phyloP scores from a whole-genome alignment of 306 rosid species.

The Malus domestica region DNA sequence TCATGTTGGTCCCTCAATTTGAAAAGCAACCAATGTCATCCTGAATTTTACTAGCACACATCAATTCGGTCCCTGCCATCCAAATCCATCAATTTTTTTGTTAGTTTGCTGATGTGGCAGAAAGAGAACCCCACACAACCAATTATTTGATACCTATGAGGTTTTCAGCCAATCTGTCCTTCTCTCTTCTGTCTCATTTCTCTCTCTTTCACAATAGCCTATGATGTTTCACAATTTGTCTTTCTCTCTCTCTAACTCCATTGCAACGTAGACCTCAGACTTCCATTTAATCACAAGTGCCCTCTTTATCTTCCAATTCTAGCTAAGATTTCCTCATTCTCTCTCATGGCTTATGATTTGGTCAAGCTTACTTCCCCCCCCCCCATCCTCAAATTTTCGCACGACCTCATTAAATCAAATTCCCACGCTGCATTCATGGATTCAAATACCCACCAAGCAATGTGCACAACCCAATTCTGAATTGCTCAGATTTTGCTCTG shows the following conservation, averaged over 20 bases:
- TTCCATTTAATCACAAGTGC: constrained; percentile 13
- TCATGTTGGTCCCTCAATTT: too few relatives aligned
- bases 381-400: constrained; percentile 7
- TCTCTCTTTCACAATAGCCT: too few relatives aligned
- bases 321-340: not conserved
- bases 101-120: too few relatives aligned
- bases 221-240: not conserved
- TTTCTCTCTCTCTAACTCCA: constrained; percentile 3
- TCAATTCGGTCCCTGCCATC: too few relatives aligned
- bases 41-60: too few relatives aligned
- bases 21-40: too few relatives aligned
- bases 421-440: constrained; percentile 37
- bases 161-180: too few relatives aligned
- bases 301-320: constrained; percentile 23
- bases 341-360: constrained; percentile 7
- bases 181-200: too few relatives aligned
- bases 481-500: constrained; percentile 63
- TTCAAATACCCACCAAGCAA: constrained; percentile 33
- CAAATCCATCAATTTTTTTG: too few relatives aligned
- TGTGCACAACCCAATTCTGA: constrained; percentile 38
- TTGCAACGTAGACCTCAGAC: constrained; percentile 12
- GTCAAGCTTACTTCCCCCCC: not conserved
- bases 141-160: too few relatives aligned
- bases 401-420: constrained; percentile 17
- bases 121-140: too few relatives aligned